Conservation (phyloP, 371 early-diverging fungal genomes). For the Mucor racemosus region DNA sequence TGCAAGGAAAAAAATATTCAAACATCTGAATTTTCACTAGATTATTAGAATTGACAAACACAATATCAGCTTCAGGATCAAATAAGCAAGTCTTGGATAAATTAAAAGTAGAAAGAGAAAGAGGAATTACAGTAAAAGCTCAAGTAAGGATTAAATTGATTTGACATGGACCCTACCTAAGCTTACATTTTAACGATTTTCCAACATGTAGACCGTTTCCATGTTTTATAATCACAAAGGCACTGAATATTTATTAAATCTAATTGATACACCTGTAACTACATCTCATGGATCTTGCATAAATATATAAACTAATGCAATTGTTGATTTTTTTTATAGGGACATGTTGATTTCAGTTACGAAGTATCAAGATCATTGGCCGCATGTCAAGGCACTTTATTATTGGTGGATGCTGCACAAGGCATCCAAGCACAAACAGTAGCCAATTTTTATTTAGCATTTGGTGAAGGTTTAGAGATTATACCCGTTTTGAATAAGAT, state of each 20-base stretch:
- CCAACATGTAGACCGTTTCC: conserved; percentile 72
- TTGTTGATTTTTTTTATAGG: conserved; percentile 36
- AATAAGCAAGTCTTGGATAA: conserved; percentile 96
- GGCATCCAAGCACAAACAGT: conserved; percentile 96
- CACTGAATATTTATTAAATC: conserved; percentile 78
- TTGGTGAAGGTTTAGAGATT: conserved; percentile 83
- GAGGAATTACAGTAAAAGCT: conserved; percentile 98
- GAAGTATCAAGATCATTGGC: conserved; percentile 92
- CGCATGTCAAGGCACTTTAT: conserved; percentile 88
- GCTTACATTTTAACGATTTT: neutral
- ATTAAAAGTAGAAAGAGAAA: conserved; percentile 92
- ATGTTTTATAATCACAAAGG: conserved; percentile 84
- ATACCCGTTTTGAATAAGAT: conserved; percentile 96
- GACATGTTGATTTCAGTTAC: conserved; percentile 85
- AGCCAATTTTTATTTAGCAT: conserved; percentile 95
- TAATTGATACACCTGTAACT: conserved; percentile 89
- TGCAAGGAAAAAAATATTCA: neutral
- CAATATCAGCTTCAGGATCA: conserved; percentile 66
- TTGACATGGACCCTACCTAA: neutral
- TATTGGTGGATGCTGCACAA: conserved; percentile 91
- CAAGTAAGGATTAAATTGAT: conserved; percentile 61
- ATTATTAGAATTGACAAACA: conserved; percentile 81
- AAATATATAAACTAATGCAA: no score
- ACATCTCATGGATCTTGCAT: neutral
- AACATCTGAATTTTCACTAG: conserved; percentile 25